A percentile compares a stretch with the other conserved stretches of the same genome.
These are phyloP conservation scores for Backusella mclennaniae DNA, from an alignment of 192 early-diverging fungal genomes.

Conservation along the genomic window DNA sequence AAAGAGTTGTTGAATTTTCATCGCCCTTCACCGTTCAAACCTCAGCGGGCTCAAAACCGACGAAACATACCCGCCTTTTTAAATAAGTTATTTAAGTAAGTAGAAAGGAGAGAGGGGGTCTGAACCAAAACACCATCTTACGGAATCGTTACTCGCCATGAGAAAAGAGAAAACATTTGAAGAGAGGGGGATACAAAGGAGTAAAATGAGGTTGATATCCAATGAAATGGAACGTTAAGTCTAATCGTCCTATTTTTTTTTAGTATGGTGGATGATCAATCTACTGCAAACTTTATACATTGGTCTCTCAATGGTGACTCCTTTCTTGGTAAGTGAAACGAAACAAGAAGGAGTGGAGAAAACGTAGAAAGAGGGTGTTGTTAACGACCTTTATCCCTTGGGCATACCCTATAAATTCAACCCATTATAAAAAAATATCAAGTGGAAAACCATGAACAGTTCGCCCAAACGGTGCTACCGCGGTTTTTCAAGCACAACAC, in stretches of 20 bases:
- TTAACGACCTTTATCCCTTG: neutral
- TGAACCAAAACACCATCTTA: neutral
- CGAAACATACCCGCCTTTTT: slow-evolving; percentile 82
- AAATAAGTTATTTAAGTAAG: slow-evolving; percentile 87
- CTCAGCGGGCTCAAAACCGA: neutral
- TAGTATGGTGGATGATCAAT: slow-evolving; percentile 88
- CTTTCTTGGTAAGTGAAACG: slow-evolving; percentile 54
- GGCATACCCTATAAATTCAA: neutral
- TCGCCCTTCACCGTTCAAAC: neutral
- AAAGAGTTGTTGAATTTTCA: neutral
- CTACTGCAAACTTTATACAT: slow-evolving; percentile 76
- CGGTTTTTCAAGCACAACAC: slow-evolving; percentile 93
- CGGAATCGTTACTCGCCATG: neutral
- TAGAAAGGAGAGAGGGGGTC: neutral
- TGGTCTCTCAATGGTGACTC: slow-evolving; percentile 89
- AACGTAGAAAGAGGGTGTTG: neutral
- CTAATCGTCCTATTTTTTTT: neutral
- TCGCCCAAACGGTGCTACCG: slow-evolving; percentile 80
- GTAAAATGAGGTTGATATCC: neutral
- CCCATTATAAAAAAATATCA: neutral
- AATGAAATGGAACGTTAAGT: neutral
- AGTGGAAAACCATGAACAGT: slow-evolving; percentile 69
- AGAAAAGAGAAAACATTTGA: neutral
- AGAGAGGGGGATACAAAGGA: neutral
- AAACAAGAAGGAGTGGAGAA: neutral